Evolutionary conservation across 345 rosid genomes (phyloP), one percentile per base, ranked within the genome.

Genomic region (Eucalyptus caleyi): DNA sequence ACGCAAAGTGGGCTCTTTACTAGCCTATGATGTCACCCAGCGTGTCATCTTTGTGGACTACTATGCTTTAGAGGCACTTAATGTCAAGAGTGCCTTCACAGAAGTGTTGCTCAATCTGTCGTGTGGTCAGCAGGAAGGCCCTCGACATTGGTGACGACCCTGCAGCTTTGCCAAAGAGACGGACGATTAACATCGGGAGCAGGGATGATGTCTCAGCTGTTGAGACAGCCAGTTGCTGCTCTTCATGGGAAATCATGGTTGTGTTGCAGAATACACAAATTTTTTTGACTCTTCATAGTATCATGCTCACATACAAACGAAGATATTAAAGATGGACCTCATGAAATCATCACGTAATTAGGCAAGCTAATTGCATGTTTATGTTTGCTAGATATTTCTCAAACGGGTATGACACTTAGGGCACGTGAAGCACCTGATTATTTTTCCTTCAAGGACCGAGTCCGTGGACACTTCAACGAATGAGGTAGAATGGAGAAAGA

Each of bases 1-100:
- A 90, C 98, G 98, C 90, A 96, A 97, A 96, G 53, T 95, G 24
- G 97, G 98, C 56, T 95, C 97, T 53, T 91, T 97, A 87, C 95
- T 95, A 42, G 98, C 95, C 23, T 97, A 95, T 85, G 99, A 97
- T 91, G 95, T 96, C 45, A 95, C 98, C 2, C 95, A 97, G 21
- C 96, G 94, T 86, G 95, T 94, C 2, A 92, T 93, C 88, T 96
- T 97, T 91, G 96, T 95, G 96, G 98, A 97, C 91, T 95, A 97
- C 16, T 94, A 98, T 10, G 99, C 99, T 10, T 95, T 97, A 3
- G 99, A 97, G 91, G 93, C 99, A 47, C 90, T 50, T 5, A 50
- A 50, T 50, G 51, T 50, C 7, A 50, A 50, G 91, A 94, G 91
- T 65, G 96, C 99, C 24, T 97, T 96, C 92, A 96, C 96, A 0